Base-by-base conservation (phyloP, 768 basidiomycete species). In the Rhodotorula paludigena region DNA sequence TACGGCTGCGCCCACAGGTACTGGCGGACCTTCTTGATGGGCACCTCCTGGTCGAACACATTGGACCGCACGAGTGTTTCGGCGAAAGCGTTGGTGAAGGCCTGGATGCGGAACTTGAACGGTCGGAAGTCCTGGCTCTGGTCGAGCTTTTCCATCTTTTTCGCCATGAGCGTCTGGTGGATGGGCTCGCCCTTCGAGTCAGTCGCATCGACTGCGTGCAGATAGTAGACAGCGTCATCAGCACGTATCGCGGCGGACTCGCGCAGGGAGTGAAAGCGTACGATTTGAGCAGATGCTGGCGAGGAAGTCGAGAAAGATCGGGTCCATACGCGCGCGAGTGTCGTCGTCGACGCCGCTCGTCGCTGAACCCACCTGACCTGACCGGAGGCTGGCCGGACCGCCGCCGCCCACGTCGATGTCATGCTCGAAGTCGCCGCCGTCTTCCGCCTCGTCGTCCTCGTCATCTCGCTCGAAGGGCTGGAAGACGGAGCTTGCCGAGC, bases 101-200 rank as follows among this genome's bases (percentile, higher is more conserved):
- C 94, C 77, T 92, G 90, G 73, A 99, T 99, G 65, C 94, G 86
- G 81, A 99, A 99, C 79, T 97, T 97, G 85, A 99, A 98, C 55
- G 94, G 94, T 35, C 94, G 85, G 80, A 94, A 99, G 79, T 98
- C 94, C 49, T 87, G 86, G 44, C 90, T 92, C 80, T 97, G 94
- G 77, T 96, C 93, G 63, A 98, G 82, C 60, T 91, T 87, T 74
- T 92, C 89, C 94, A 99, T 98, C 82, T 82, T 82, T 82, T 97
- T 97, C 1, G 93, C 89, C 94, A 99, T 99, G 74, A 98, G 83
- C 42, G 91, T 91, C 79, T 99, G 94, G 77, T 99, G 94, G 64
- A 99, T 92, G 51, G 89, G 87, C 78, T 99, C 94, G 57, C 94
- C 94, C 78, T 99, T 99, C 38, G 85, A 82, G 77, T 98, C 96